These are phyloP conservation scores for Penicillium diatomitis DNA, from an alignment of 495 filamentous ascomycete species.

Conservation along the genomic window DNA sequence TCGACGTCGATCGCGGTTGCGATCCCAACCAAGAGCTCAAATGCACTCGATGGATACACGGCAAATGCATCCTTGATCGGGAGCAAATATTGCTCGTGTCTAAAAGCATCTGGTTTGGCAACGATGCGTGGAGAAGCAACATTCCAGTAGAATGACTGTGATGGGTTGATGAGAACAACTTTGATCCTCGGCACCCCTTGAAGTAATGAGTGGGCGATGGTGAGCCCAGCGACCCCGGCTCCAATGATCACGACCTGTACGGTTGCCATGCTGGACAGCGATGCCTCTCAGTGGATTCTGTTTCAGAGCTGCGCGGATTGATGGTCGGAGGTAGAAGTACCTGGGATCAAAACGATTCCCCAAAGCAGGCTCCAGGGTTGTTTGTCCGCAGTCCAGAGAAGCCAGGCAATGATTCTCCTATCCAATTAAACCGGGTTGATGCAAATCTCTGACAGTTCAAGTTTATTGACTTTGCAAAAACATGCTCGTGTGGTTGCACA, in stretches of 20 bases:
- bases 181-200: slow-evolving; percentile 38
- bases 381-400: no score
- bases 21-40: slow-evolving; percentile 48
- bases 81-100: slow-evolving; percentile 33
- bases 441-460: no score
- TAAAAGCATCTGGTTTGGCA: slow-evolving; percentile 33
- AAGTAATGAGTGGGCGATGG: slow-evolving; percentile 50
- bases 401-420: no score
- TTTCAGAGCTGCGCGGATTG: no score
- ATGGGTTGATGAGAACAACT: slow-evolving; percentile 48
- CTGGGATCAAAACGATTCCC: no score
- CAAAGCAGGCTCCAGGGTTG: no score
- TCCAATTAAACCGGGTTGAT: no score
- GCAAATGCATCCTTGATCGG: slow-evolving; percentile 44
- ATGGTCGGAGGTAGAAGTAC: no score
- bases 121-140: slow-evolving; percentile 41
- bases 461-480: no score
- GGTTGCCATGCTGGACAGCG: slow-evolving; percentile 8
- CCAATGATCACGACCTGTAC: slow-evolving; percentile 53
- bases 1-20: slow-evolving; percentile 41
- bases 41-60: slow-evolving; percentile 34
- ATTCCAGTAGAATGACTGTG: slow-evolving; percentile 43
- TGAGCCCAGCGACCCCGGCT: slow-evolving; percentile 49
- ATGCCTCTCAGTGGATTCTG: background rate
- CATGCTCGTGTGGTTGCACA: no score